phyloP scores from a whole-genome alignment of 306 rosid genomes.

The Mucuna pruriens region DNA sequence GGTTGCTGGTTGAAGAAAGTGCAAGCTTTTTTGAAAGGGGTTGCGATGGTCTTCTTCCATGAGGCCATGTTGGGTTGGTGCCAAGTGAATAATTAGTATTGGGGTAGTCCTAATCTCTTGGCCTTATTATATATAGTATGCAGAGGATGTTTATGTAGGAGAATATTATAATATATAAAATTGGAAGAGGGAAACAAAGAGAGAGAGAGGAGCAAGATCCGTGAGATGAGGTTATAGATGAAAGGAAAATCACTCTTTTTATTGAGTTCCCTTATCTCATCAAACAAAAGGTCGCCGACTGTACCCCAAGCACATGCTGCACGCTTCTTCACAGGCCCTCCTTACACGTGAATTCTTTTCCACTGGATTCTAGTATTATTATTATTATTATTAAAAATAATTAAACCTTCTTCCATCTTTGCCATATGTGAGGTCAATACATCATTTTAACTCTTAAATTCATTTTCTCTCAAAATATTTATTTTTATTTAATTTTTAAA shows the following conservation, averaged over 20 bases:
- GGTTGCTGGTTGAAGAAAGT: conserved; percentile 80
- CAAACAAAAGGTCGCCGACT: conserved; percentile 59
- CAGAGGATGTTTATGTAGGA: conserved; percentile 3
- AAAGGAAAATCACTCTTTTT: conserved; percentile 59
- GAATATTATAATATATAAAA: conserved; percentile 25
- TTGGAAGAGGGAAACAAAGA: not conserved
- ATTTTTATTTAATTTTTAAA: no score
- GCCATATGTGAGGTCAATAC: no score
- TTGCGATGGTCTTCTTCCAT: conserved; percentile 91
- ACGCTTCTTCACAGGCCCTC: conserved; percentile 61
- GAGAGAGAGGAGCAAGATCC: conserved; percentile 77
- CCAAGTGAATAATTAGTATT: not conserved
- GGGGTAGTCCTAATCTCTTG: not conserved
- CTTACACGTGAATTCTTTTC: conserved; percentile 55
- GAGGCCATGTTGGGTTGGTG: conserved; percentile 65
- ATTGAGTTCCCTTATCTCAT: conserved; percentile 50
- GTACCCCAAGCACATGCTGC: conserved; percentile 81
- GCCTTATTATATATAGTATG: conserved; percentile 24
- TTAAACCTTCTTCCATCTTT: not conserved
- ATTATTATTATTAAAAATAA: not conserved
- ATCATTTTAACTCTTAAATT: no score
- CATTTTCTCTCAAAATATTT: no score
- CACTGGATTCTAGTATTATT: not conserved
- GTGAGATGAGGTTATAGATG: conserved; percentile 76
- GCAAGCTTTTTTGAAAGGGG: conserved; percentile 90